Evolutionary conservation across 495 filamentous ascomycete species (phyloP).

Genomic region (Xylaria palmicola): DNA sequence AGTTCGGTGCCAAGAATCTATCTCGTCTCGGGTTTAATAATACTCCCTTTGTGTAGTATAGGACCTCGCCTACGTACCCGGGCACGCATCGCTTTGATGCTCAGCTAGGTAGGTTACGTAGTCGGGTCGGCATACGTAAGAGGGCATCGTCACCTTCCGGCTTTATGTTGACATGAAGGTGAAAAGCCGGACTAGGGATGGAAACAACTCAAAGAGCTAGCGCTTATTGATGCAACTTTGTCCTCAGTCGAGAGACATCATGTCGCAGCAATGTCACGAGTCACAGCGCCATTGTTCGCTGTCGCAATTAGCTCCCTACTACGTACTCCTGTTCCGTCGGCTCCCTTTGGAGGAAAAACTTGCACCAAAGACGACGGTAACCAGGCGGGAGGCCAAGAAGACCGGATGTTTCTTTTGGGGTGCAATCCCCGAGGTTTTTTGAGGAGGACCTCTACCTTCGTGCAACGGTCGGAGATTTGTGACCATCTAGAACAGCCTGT

Average conservation of each 20-base stretch:
- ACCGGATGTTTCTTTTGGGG: neutral
- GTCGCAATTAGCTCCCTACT: neutral
- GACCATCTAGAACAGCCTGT: neutral
- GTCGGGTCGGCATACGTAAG: too few species aligned
- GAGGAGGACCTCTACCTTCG: neutral
- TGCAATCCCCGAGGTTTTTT: too few species aligned
- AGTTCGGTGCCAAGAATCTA: neutral
- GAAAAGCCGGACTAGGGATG: too few species aligned
- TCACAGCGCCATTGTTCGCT: neutral
- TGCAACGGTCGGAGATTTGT: neutral
- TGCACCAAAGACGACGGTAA: neutral
- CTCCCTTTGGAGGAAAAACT: too few species aligned
- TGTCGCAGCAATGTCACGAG: neutral
- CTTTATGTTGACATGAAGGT: too few species aligned
- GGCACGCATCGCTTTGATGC: neutral
- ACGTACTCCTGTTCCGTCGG: neutral
- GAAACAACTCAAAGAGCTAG: neutral
- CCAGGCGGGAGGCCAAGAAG: neutral
- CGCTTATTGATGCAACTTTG: neutral
- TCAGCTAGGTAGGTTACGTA: neutral
- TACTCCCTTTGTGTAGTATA: neutral
- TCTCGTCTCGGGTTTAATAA: neutral
- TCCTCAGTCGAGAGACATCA: neutral
- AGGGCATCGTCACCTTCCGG: too few species aligned
- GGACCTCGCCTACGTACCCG: neutral